A percentile compares a stretch with the other conserved stretches of the same genome.
Evolutionary conservation across 208 protist genomes (phyloP).

Genomic region (Blechomonas ayalai): DNA sequence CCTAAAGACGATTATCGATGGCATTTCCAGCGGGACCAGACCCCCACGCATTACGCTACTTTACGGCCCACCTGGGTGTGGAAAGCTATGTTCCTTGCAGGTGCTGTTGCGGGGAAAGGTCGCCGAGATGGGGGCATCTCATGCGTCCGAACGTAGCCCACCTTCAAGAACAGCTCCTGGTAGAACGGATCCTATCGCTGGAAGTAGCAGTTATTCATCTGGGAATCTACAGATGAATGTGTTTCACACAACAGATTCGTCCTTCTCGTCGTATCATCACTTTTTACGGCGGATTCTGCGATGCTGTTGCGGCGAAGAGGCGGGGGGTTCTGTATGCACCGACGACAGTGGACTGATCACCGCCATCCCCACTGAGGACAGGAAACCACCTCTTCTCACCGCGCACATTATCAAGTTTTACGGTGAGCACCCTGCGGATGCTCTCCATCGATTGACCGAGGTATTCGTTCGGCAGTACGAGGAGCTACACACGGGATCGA

Average conservation of each 20-base stretch:
- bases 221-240: too few species aligned
- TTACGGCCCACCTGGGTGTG: constrained; percentile 71
- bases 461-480: constrained; percentile 61
- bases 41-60: constrained; percentile 42
- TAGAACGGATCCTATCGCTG: too few species aligned
- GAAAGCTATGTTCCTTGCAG: constrained; percentile 53
- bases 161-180: too few species aligned
- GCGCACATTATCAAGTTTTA: constrained; percentile 58
- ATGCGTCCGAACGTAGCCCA: too few species aligned
- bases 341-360: constrained; percentile 1
- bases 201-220: too few species aligned
- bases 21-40: constrained; percentile 9
- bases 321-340: not conserved
- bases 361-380: not conserved
- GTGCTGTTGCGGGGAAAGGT: constrained; percentile 40
- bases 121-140: too few species aligned
- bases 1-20: constrained; percentile 23
- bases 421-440: constrained; percentile 37
- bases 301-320: not conserved
- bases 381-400: not conserved
- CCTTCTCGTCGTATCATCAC: too few species aligned
- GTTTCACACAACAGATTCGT: too few species aligned
- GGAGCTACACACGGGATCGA: constrained; percentile 7
- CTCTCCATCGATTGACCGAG: constrained; percentile 29
- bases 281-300: too few species aligned